Evolutionary conservation across 805 yeast genomes (phyloP).

Genomic region (Suhomyces sp.): DNA sequence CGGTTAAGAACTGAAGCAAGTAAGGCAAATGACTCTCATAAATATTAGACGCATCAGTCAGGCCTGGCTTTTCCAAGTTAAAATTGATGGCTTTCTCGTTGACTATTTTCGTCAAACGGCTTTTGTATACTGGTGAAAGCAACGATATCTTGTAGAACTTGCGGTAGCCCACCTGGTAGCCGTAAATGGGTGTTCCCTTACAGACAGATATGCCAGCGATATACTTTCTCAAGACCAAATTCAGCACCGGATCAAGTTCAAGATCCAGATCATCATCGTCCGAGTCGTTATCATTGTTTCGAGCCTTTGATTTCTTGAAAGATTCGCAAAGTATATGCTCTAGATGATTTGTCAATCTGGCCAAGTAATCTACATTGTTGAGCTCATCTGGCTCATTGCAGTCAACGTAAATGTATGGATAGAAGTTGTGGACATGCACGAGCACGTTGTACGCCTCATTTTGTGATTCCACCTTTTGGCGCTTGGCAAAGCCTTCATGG

Average conservation of each 20-base stretch:
- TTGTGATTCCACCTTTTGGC: conserved; percentile 1
- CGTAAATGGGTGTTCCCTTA: conserved; percentile 80
- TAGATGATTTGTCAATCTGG: conserved; percentile 38
- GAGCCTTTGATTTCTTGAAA: conserved; percentile 21
- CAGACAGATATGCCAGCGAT: conserved; percentile 63
- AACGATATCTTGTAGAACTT: conserved; percentile 67
- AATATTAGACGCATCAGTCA: conserved; percentile 9
- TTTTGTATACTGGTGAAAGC: conserved; percentile 56
- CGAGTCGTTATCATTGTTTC: conserved; percentile 8
- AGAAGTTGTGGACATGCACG: conserved; percentile 79
- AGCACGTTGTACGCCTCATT: conserved; percentile 24
- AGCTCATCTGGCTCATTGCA: conserved; percentile 43
- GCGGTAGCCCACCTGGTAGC: conserved; percentile 66
- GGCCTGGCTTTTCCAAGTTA: neutral
- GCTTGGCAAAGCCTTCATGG: neutral
- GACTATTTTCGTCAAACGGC: conserved; percentile 50
- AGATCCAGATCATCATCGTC: conserved; percentile 4
- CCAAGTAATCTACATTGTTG: conserved; percentile 27
- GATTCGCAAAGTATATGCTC: conserved; percentile 45
- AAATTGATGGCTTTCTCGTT: conserved; percentile 20
- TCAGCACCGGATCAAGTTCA: neutral
- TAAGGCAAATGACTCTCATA: conserved; percentile 83
- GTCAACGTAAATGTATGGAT: conserved; percentile 74
- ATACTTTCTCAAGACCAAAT: conserved; percentile 28
- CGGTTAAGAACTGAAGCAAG: conserved; percentile 72